Base-by-base conservation (phyloP, 441 rosid species). In the Pelargonium citronellum region DNA sequence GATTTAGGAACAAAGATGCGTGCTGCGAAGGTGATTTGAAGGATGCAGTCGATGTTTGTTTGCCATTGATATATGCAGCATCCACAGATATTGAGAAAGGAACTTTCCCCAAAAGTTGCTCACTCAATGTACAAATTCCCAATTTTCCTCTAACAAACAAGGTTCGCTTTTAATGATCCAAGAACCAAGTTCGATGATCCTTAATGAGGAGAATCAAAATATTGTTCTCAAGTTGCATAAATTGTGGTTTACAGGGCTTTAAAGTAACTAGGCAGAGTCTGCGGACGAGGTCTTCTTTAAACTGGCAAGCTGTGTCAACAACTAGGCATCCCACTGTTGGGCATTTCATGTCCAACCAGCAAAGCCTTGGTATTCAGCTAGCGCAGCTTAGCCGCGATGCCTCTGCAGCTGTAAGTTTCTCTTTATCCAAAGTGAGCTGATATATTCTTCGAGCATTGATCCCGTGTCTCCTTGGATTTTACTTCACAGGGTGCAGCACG, bases 371-470 rank as follows among this genome's bases (percentile, higher is more conserved):
- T 53, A 47, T 79, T 58, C 74, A 70, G 63, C 83, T 82, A 37
- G 82, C 84, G 4, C 80, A 72, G 73, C 84, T 81, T 20, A 43
- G 83, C 67, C 74, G 79, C 55, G 79, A 82, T 68, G 85, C 83
- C 65, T 82, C 85, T 67, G 83, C 79, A 58, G 85, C 83, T 27
- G 81, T 82, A 67, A 79, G 83, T 12, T 69, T 10, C 11, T 69
- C 41, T 46, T 20, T 27, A 71, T 11, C 20, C 12, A 63, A 20
- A 2, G 9, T 22, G 60, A 34, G 39, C 39, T 34, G 49, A 12
- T 27, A 24, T n/a, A 17, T 27, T 16, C 19, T 53, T 34, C 27
- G 22, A 53, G 55, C 60, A 11, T 71, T 53, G 47, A 39, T 68
- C 15, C 60, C 9, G 22, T 13, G 22, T 19, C 62, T n/a, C 7